Evolutionary conservation across 768 basidiomycete genomes (phyloP), one percentile per base, ranked within the genome.

Genomic region (Tulasnella sp.): DNA sequence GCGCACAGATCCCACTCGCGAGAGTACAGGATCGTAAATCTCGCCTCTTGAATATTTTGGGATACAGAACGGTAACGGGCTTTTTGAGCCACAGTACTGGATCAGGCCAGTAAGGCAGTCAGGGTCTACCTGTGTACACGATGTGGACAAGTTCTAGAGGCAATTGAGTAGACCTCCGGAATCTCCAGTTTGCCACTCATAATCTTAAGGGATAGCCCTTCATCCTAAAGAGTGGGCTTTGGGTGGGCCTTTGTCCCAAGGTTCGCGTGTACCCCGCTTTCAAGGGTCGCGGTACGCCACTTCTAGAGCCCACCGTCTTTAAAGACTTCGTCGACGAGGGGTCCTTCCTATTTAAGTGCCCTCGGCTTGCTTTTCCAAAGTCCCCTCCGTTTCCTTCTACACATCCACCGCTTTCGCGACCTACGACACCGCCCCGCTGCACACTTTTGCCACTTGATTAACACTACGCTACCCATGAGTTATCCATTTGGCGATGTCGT

Each of bases 151-250:
- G 64, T 28, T 69, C 64, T 69, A 69, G 64, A 69, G 64, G 64
- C 64, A 69, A 69, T 69, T 69, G 31, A 69, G 64, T 69, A 22
- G 34, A 69, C 28, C 64, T 69, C 64, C 64, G 34, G 5, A 14
- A 69, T 69, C 64, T 69, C 64, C 24, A 69, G 24, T 69, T 69
- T 69, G 64, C 64, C 64, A 69, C 64, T 69, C 64, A 34, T 16
- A 69, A 69, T 69, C 60, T 69, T 69, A 69, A 31, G 64, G 64
- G 24, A 69, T 69, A 69, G 64, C 16, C 34, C 34, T 28, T 69
- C 11, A 20, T 69, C 64, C n/a, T 31, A 37, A 16, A 37, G 31
- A 69, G 31, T 28, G 28, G 64, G 31, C 28, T 69, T 69, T 69
- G 16, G 28, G 31, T 37, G 54, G 64, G 31, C 64, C 64, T 69